Percentiles rank a stretch among this genome's conserved stretches.
Evolutionary conservation across 257 asterid species (phyloP).

Genomic region (Nicotiana attenuata): DNA sequence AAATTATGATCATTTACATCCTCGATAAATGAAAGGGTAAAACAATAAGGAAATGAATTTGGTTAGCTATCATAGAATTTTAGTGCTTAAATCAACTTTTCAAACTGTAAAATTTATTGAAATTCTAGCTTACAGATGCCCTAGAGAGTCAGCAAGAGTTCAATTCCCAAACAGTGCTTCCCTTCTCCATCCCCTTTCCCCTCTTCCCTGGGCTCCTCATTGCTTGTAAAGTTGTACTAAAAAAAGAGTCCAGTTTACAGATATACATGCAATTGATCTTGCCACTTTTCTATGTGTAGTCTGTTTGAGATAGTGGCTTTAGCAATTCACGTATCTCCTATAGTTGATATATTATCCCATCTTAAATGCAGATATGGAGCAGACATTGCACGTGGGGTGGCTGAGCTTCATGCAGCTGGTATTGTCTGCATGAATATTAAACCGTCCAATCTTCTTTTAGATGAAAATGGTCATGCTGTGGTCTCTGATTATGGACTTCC

Average conservation of each 20-base stretch:
- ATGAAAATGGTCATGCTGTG: constrained; percentile 85
- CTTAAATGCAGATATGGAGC: constrained; percentile 81
- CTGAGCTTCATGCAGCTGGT: constrained; percentile 99
- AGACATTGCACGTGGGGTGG: constrained; percentile 96
- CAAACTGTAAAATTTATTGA: neutral
- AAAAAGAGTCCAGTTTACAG: neutral
- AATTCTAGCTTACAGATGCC: neutral
- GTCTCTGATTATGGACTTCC: constrained; percentile 98
- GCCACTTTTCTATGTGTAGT: neutral
- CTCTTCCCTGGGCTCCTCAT: neutral
- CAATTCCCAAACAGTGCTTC: neutral
- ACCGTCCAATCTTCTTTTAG: constrained; percentile 94
- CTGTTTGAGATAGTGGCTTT: constrained; percentile 1
- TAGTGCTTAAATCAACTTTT: neutral
- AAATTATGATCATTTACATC: neutral
- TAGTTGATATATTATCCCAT: constrained; percentile 24
- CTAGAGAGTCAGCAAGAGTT: neutral
- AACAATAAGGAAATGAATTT: neutral
- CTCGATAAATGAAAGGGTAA: neutral
- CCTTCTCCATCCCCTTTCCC: neutral
- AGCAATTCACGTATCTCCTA: neutral
- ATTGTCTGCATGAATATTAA: constrained; percentile 95
- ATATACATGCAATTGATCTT: neutral
- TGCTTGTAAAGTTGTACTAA: neutral
- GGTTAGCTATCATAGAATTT: neutral